Conservation (phyloP, 2,329 filamentous ascomycete species). For the Endoconidiophora polonica region DNA sequence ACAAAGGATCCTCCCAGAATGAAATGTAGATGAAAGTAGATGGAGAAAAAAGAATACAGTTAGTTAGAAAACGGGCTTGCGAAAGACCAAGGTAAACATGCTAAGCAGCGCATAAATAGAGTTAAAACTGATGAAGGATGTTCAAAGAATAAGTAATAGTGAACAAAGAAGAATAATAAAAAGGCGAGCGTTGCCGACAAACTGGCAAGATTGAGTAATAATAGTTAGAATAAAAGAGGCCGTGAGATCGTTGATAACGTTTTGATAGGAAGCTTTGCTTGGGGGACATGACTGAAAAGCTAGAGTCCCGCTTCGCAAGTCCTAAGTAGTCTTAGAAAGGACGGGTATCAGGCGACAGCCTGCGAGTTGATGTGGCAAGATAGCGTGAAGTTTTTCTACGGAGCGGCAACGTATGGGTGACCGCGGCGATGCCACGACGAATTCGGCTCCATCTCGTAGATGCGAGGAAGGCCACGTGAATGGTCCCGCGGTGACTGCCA, state of each 20-base stretch:
- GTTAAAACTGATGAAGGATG: background rate
- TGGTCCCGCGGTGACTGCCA: constrained; percentile 13
- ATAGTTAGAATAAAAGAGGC: constrained; percentile 1
- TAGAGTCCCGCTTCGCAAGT: too few relatives aligned
- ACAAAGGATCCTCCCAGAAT: background rate
- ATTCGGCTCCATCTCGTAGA: constrained; percentile 1
- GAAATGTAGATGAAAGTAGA: background rate
- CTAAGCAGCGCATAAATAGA: background rate
- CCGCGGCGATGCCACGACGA: constrained; percentile 1
- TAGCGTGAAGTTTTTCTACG: background rate
- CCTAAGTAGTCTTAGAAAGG: too few relatives aligned
- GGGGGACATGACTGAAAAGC: too few relatives aligned
- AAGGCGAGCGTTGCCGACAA: background rate
- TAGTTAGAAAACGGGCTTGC: background rate
- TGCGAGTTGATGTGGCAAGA: too few relatives aligned
- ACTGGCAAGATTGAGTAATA: background rate
- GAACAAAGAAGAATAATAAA: background rate
- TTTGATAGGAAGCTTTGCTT: too few relatives aligned
- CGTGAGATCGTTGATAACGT: background rate
- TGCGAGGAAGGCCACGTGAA: background rate
- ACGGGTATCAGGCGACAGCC: too few relatives aligned
- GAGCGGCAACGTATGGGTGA: background rate
- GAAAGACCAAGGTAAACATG: background rate
- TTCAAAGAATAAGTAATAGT: background rate
- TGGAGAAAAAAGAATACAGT: background rate